Base-by-base conservation (phyloP, 495 filamentous ascomycete species). In the Penicillium antarcticum region DNA sequence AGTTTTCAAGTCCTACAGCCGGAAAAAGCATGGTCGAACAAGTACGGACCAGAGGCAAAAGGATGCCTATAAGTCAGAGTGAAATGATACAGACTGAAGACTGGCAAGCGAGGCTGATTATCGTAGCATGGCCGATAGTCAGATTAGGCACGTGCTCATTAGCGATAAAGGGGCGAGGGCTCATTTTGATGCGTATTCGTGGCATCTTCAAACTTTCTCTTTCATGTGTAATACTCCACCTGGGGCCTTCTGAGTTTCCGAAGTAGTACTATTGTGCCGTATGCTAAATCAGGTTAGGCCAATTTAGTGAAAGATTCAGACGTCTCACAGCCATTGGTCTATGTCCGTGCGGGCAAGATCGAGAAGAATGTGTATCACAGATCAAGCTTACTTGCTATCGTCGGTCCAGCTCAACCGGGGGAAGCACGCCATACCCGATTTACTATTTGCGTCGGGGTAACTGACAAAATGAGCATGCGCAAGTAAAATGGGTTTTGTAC, bases 11-110 rank as follows among this genome's bases (percentile, higher is more conserved):
- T 45, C 44, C 32, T 13, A 37, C 21, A 4, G 26, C 44, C 5
- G 32, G 44, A 46, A 46, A 19, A 46, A 37, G 19, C 32, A 37
- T 46, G 33, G 44, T 46, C 44, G 2, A 21, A 36, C 32, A 46
- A 37, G 21, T 4, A 24, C 36, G 33, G 33, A 32, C 33, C 44
- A 36, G 44, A n/a, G 19, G 44, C 31, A 37, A 46, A 36, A 46
- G 3, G 33, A 29, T 46, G 19, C 33, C 45, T 38, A 19, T 47
- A 47, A 47, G 21, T 47, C 23, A 39, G 34, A 18, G 35, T 47
- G 18, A 14, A 39, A 47, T 47, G 14, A 39, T 31, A 38, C n/a
- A 47, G 9, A n/a, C 45, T 18, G 23, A 47, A 31, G 13, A 16
- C 43, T 16, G 18, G 10, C 6, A 36, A 19, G 32, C 43, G 43